Evolutionary conservation across 2,329 filamentous ascomycete genomes (phyloP).

Genomic region (Ophiostoma ips): DNA sequence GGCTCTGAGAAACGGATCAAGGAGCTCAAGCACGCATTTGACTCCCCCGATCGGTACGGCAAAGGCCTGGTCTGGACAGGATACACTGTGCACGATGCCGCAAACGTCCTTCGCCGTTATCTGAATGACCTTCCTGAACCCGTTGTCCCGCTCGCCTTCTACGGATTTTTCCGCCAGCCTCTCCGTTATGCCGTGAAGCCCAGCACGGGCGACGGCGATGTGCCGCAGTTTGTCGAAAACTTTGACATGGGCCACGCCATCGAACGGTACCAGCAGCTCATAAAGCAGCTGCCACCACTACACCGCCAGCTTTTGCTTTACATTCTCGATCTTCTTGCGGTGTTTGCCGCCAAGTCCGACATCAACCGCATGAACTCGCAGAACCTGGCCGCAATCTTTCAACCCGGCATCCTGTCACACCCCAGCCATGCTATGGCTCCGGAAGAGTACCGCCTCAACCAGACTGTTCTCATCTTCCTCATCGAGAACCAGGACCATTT

Average conservation of each 20-base stretch:
- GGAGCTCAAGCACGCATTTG: conserved; percentile 80
- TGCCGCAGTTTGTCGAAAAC: conserved; percentile 55
- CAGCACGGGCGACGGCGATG: conserved; percentile 54
- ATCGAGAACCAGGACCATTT: conserved; percentile 99
- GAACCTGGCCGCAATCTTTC: conserved; percentile 93
- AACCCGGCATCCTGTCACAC: conserved; percentile 90
- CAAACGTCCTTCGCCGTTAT: conserved; percentile 89
- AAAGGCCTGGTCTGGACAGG: conserved; percentile 96
- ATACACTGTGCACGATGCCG: conserved; percentile 95
- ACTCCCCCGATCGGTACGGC: conserved; percentile 88
- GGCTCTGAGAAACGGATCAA: conserved; percentile 98
- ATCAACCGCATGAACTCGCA: conserved; percentile 92
- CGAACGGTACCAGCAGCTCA: conserved; percentile 69
- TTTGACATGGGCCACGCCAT: conserved; percentile 69
- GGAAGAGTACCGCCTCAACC: conserved; percentile 83
- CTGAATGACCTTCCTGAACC: conserved; percentile 93
- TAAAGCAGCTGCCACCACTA: conserved; percentile 80
- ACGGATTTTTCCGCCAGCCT: conserved; percentile 80
- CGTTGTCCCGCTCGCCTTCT: conserved; percentile 87
- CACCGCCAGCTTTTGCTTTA: conserved; percentile 92
- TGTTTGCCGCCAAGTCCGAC: conserved; percentile 93
- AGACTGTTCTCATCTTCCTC: conserved; percentile 92
- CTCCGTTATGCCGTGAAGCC: conserved; percentile 59
- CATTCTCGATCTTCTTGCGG: conserved; percentile 86
- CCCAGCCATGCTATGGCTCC: conserved; percentile 92